Conservation (phyloP, 2,329 filamentous ascomycete genomes). For the Trichothecium sympodiale region DNA sequence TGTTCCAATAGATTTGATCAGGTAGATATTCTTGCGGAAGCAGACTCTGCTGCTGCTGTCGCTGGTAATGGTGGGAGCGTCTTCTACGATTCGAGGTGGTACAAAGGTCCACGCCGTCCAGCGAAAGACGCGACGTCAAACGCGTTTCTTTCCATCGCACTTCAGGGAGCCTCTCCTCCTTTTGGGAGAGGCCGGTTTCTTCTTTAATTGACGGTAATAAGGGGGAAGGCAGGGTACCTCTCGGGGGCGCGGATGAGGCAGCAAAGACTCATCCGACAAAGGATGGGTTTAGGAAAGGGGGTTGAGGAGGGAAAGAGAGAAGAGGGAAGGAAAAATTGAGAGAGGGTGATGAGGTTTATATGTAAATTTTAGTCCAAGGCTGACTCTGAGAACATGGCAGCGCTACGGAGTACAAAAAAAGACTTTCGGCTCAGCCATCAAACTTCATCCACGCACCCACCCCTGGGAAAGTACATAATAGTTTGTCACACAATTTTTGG, state of each 20-base stretch:
- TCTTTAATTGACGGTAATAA: constrained; percentile 1
- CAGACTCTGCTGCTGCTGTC: constrained; percentile 2
- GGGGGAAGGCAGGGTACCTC: constrained; percentile 1
- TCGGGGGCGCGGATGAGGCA: constrained; percentile 5
- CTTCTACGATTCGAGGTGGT: constrained; percentile 10
- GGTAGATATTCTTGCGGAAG: constrained; percentile 8
- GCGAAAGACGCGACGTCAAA: constrained; percentile 3
- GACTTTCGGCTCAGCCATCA: too few relatives aligned
- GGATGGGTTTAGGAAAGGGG: constrained; percentile 2
- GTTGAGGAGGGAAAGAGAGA: not conserved
- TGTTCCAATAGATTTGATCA: not conserved
- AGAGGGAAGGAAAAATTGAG: not conserved
- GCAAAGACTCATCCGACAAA: constrained; percentile 5
- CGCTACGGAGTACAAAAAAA: too few relatives aligned
- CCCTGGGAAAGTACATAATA: too few relatives aligned
- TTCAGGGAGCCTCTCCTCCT: constrained; percentile 10
- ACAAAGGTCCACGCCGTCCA: constrained; percentile 1
- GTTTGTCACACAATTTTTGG: too few relatives aligned
- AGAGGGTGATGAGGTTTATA: not conserved
- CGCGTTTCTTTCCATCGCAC: constrained; percentile 10
- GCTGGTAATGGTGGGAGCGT: constrained; percentile 6
- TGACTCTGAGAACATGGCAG: too few relatives aligned
- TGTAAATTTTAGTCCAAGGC: too few relatives aligned
- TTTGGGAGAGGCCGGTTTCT: constrained; percentile 4
- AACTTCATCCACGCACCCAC: too few relatives aligned